phyloP scores from a whole-genome alignment of 2,329 filamentous ascomycete species.

The Domatiomyces catenatus region DNA sequence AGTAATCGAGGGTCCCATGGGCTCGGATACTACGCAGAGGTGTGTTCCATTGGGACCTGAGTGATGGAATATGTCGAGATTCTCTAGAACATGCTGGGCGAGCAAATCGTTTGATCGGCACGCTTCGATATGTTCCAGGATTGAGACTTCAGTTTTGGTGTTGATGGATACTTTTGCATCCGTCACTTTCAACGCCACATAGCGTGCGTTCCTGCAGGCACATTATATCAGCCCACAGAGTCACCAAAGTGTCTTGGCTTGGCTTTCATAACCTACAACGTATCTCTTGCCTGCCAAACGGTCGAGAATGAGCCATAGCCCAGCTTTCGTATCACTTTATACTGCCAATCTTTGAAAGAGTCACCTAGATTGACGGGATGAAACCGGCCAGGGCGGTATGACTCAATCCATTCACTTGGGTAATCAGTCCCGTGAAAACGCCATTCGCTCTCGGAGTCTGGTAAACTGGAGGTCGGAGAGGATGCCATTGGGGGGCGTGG shows the following conservation, averaged over 20 bases:
- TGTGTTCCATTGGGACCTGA: slow-evolving; percentile 19
- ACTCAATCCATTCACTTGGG: slow-evolving; percentile 12
- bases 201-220: background rate
- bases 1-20: slow-evolving; percentile 7
- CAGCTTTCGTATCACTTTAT: slow-evolving; percentile 28
- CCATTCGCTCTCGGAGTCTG: slow-evolving; percentile 1
- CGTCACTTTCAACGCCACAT: slow-evolving; percentile 6
- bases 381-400: slow-evolving; percentile 22
- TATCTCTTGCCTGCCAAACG: slow-evolving; percentile 28
- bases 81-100: slow-evolving; percentile 15
- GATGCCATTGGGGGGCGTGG: too few relatives aligned
- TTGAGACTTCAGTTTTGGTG: background rate
- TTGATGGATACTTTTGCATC: slow-evolving; percentile 1
- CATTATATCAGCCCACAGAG: background rate
- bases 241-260: background rate
- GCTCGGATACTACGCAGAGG: slow-evolving; percentile 22
- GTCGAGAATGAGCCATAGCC: slow-evolving; percentile 29
- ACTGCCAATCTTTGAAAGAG: slow-evolving; percentile 18
- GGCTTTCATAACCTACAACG: slow-evolving; percentile 6
- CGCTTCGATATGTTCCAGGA: slow-evolving; percentile 3
- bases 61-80: slow-evolving; percentile 21
- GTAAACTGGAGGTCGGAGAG: background rate
- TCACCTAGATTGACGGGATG: slow-evolving; percentile 23
- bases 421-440: slow-evolving; percentile 3
- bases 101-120: slow-evolving; percentile 3